These are phyloP conservation scores for Shiraia sp. DNA, from an alignment of 2,329 filamentous ascomycete genomes.

Conservation along the genomic window DNA sequence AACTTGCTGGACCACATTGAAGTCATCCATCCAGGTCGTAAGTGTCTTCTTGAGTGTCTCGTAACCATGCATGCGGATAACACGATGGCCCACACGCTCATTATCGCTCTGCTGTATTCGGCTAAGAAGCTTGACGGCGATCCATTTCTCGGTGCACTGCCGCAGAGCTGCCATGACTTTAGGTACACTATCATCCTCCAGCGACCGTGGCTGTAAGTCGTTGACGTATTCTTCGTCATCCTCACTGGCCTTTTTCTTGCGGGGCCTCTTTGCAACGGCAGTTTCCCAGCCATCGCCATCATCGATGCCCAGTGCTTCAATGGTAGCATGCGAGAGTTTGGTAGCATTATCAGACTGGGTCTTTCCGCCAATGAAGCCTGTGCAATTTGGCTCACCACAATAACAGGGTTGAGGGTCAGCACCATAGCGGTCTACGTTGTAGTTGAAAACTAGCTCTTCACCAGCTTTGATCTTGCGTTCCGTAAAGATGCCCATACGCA, in stretches of 20 bases:
- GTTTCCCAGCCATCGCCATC: constrained; percentile 92
- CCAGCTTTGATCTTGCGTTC: constrained; percentile 81
- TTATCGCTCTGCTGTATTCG: constrained; percentile 88
- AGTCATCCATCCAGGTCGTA: constrained; percentile 82
- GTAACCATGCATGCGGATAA: constrained; percentile 97
- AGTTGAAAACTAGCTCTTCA: constrained; percentile 98
- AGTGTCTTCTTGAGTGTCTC: constrained; percentile 89
- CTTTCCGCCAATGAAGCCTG: constrained; percentile 95
- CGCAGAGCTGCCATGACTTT: constrained; percentile 96
- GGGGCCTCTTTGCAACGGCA: constrained; percentile 82
- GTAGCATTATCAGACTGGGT: constrained; percentile 95
- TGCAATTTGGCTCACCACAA: constrained; percentile 91
- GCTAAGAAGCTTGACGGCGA: constrained; percentile 88
- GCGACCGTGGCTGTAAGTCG: constrained; percentile 76
- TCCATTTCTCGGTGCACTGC: constrained; percentile 99
- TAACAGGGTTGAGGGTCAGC: constrained; percentile 97
- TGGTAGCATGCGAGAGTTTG: constrained; percentile 84
- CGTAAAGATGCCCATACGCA: constrained; percentile 98
- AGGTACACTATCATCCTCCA: constrained; percentile 81
- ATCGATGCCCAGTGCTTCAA: constrained; percentile 94
- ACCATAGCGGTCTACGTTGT: constrained; percentile 98
- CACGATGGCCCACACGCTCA: constrained; percentile 81
- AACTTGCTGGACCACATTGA: constrained; percentile 86
- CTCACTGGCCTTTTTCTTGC: constrained; percentile 88
- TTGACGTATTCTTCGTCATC: constrained; percentile 96